These are phyloP conservation scores for Aspergillus affinis DNA, from an alignment of 495 filamentous ascomycete species.

Conservation along the genomic window DNA sequence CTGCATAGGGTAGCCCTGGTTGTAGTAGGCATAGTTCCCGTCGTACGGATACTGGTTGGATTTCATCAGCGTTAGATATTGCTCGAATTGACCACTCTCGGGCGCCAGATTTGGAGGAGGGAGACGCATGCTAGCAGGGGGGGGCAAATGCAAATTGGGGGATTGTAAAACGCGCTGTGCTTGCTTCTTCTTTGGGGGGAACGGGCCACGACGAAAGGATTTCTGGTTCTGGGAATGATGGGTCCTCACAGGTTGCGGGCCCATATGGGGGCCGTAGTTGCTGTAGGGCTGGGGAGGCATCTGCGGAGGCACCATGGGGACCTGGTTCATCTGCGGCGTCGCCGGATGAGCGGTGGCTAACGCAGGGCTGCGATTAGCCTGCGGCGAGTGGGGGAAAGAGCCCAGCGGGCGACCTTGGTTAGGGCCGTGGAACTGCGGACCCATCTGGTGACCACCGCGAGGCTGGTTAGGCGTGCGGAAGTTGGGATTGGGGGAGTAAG, in stretches of 20 bases:
- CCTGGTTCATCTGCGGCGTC: conserved; percentile 66
- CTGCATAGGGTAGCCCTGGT: conserved; percentile 47
- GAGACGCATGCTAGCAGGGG: conserved; percentile 28
- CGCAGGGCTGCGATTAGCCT: conserved; percentile 70
- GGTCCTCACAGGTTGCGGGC: conserved; percentile 65
- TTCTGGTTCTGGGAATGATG: conserved; percentile 37
- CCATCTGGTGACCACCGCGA: conserved; percentile 62
- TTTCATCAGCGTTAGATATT: conserved; percentile 66
- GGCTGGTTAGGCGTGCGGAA: conserved; percentile 63
- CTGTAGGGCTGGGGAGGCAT: conserved; percentile 57
- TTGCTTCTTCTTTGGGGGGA: conserved; percentile 16
- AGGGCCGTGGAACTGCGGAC: conserved; percentile 59
- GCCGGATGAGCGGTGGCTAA: conserved; percentile 64
- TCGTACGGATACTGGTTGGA: conserved; percentile 53
- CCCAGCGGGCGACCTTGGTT: conserved; percentile 55
- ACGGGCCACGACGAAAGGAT: conserved; percentile 26
- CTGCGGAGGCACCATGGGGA: conserved; percentile 56
- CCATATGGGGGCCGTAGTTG: conserved; percentile 60
- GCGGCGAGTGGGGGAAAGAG: conserved; percentile 64
- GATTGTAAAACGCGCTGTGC: conserved; percentile 19
- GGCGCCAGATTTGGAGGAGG: conserved; percentile 61
- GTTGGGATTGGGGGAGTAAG: conserved; percentile 61
- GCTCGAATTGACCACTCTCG: conserved; percentile 68
- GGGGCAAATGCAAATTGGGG: conserved; percentile 15
- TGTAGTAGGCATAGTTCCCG: conserved; percentile 50